These are phyloP conservation scores for Xylaria sp. DNA, from an alignment of 2,329 filamentous ascomycete genomes.

Conservation along the genomic window DNA sequence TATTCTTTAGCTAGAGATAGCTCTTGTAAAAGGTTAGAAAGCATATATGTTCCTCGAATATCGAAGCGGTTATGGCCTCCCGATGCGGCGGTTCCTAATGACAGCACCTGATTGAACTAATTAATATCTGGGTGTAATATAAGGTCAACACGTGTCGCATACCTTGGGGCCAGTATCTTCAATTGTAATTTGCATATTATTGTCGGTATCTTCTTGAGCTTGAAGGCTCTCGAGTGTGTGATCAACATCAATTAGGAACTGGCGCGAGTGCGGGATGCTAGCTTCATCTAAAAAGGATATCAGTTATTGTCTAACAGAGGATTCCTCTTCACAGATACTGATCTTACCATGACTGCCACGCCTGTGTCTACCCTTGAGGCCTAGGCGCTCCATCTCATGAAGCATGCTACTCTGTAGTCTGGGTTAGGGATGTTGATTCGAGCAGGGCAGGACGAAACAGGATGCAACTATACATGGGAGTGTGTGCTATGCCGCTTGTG, in stretches of 20 bases:
- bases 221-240: constrained; percentile 82
- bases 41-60: constrained; percentile 94
- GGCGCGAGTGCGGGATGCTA: constrained; percentile 72
- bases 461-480: constrained; percentile 60
- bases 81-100: constrained; percentile 85
- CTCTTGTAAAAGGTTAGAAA: constrained; percentile 96
- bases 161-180: constrained; percentile 93
- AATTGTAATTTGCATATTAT: constrained; percentile 97
- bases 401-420: constrained; percentile 62
- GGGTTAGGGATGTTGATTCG: constrained; percentile 44
- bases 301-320: constrained; percentile 2
- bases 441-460: background rate
- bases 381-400: constrained; percentile 64
- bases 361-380: constrained; percentile 65
- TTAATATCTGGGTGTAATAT: constrained; percentile 25
- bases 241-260: constrained; percentile 89
- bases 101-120: constrained; percentile 70
- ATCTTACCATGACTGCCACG: constrained; percentile 68
- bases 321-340: background rate
- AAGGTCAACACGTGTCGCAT: constrained; percentile 26
- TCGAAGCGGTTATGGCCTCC: constrained; percentile 89
- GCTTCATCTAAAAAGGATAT: constrained; percentile 71
- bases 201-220: constrained; percentile 90
- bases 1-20: constrained; percentile 92
- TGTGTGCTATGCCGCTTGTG: constrained; percentile 66